phyloP scores from a whole-genome alignment of 1,284 basidiomycete species.

The Fistulinella staudtii region DNA sequence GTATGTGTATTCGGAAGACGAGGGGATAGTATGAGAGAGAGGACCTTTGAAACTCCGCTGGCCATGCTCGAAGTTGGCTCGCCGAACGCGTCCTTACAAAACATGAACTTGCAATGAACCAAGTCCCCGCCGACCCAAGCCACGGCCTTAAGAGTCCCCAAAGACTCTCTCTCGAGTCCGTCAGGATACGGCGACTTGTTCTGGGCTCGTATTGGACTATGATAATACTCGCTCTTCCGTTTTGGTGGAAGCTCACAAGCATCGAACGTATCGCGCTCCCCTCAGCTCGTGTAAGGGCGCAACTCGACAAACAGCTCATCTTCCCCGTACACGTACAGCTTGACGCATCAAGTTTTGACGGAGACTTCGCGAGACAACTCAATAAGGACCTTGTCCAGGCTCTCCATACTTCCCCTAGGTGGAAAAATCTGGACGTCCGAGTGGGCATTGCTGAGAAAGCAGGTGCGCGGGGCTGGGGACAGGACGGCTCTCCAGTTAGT shows the following conservation, averaged over 20 bases:
- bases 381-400: constrained; percentile 14
- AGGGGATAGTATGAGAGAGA: constrained; percentile 24
- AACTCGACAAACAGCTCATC: constrained; percentile 42
- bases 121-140: constrained; percentile 6
- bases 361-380: constrained; percentile 21
- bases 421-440: constrained; percentile 40
- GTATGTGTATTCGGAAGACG: constrained; percentile 9
- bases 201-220: constrained; percentile 73
- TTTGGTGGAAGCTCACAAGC: constrained; percentile 88
- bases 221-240: constrained; percentile 69
- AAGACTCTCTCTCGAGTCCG: constrained; percentile 51
- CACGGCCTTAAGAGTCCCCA: constrained; percentile 44
- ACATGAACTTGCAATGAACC: constrained; percentile 23
- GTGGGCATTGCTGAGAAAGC: constrained; percentile 19
- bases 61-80: constrained; percentile 9
- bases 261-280: constrained; percentile 79
- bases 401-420: constrained; percentile 26
- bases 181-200: constrained; percentile 49
- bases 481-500: constrained; percentile 3
- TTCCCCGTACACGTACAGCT: constrained; percentile 55
- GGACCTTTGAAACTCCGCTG: constrained; percentile 32
- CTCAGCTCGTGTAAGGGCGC: constrained; percentile 52
- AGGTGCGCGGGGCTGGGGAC: constrained; percentile 25
- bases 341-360: constrained; percentile 30
- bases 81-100: constrained; percentile 6